Conservation (phyloP, 257 asterid genomes). For the Nicotiana undulata region DNA sequence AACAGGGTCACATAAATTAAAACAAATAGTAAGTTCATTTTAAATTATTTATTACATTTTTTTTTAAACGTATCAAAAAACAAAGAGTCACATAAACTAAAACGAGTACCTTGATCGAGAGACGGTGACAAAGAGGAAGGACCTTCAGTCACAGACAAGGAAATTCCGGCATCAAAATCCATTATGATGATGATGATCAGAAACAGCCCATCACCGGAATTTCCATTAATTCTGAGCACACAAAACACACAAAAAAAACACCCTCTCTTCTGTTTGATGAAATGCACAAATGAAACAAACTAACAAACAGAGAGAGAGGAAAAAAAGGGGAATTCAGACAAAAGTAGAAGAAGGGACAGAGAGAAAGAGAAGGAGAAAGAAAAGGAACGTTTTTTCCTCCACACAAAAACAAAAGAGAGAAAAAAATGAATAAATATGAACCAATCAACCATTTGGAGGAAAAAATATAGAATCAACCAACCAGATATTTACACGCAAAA, state of each 20-base stretch:
- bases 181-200: not conserved
- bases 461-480: not conserved
- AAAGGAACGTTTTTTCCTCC: slow-evolving; percentile 6
- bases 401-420: not conserved
- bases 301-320: no score
- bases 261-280: not conserved
- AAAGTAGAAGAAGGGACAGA: not conserved
- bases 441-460: not conserved
- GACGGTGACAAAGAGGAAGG: slow-evolving; percentile 29
- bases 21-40: no score
- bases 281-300: not conserved
- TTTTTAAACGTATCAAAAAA: no score
- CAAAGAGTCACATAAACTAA: no score
- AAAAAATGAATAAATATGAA: not conserved
- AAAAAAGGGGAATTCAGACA: not conserved
- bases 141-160: slow-evolving; percentile 49
- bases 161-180: slow-evolving; percentile 42
- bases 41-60: no score
- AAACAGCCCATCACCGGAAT: slow-evolving; percentile 18
- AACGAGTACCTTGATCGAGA: slow-evolving; percentile 28
- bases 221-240: slow-evolving; percentile 15
- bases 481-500: not conserved
- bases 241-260: not conserved
- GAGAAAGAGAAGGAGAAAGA: not conserved
- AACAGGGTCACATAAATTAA: no score